Evolutionary conservation across 805 yeast species (phyloP), one percentile per base, ranked within the genome.

Genomic region (Metschnikowia vanudenii): DNA sequence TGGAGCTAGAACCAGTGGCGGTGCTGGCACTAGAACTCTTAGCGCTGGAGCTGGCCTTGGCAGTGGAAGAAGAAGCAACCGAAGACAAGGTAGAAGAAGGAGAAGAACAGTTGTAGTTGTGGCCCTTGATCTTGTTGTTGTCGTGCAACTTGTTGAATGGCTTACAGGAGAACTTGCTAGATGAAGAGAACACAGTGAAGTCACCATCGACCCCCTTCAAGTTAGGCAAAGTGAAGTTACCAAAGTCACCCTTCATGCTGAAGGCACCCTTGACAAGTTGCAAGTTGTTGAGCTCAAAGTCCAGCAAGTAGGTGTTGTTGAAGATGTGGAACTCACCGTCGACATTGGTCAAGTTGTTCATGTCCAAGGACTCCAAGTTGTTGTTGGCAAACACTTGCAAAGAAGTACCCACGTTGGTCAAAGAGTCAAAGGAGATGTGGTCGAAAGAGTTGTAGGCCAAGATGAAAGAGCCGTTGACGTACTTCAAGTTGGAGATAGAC

Each of bases 151-250:
- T 55, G 54, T 70, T 58, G 59, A 69, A 70, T 28, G 48, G 63
- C 22, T 57, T 41, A 57, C 76, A 72, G 48, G 62, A 60, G 55
- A 71, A 71, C 43, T 71, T 68, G 36, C 67, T 64, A 49, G 64
- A 59, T 29, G 70, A 65, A 40, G 72, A 58, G 38, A 39, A 45
- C 31, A 71, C 60, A 37, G 60, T 50, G 57, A 72, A 72, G 58
- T 71, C 76, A 51, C 76, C 76, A 44, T 66, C 71, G 39, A 71
- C 72, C 56, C 65, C 60, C 46, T 60, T 48, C 60, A 71, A 69
- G 22, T 52, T 29, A 33, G 70, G 64, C 62, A 69, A 61, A 45
- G 73, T 57, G 51, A 72, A 69, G 65, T 71, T 71, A 37, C 59
- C 58, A 51, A 71, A 62, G 40, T 56, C 64, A 47, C 76, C 76